Base-by-base conservation (phyloP, 257 asterid genomes). In the Scutellaria galericulata region DNA sequence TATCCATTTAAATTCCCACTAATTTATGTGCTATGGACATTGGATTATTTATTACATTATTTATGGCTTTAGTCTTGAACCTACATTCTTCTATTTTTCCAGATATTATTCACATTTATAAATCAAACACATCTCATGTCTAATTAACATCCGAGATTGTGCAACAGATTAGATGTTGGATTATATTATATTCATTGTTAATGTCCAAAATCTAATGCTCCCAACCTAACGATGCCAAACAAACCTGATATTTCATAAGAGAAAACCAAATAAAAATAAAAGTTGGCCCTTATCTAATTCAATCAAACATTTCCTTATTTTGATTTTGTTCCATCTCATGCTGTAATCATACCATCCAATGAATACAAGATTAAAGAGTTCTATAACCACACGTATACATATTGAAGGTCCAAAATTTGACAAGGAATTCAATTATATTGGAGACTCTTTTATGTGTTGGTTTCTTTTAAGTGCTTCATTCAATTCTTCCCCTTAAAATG, bases 201-300 rank as follows among this genome's bases (percentile, higher is more conserved):
- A 24, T 18, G 18, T 18, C 18, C 18, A 18, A 18, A 18, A 18
- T 31, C 37, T 31, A 44, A 44, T 10, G 57, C 40, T 48, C 10
- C 31, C 40, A 31, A 73, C 71, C 68, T 52, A 56, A 46, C 45
- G 53, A 22, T 27, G 48, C 45, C 68, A 22, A 20, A 37, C 66
- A 5, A 10, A 9, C 9, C 3, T 39, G 66, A 61, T 60, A 60
- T 78, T 54, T 62, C 9, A n/a, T 11, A 12, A 56, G 9, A n/a
- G 7, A 64, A 27, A 47, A 5, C 46, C 42, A 47, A 68, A 37
- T 69, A 0, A 65, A 56, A 50, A 1, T 13, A 31, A 52, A 58
- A 20, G 46, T 35, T 54, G 68, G 61, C 71, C 13, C 20, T 13
- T 9, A 40, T 39, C 15, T 7, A 50, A n/a, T n/a, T 46, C 56